Percentiles rank a stretch among this genome's conserved stretches.
These are phyloP conservation scores for Capniomyces stellatus DNA, from an alignment of 371 early-diverging fungal species.

Conservation along the genomic window DNA sequence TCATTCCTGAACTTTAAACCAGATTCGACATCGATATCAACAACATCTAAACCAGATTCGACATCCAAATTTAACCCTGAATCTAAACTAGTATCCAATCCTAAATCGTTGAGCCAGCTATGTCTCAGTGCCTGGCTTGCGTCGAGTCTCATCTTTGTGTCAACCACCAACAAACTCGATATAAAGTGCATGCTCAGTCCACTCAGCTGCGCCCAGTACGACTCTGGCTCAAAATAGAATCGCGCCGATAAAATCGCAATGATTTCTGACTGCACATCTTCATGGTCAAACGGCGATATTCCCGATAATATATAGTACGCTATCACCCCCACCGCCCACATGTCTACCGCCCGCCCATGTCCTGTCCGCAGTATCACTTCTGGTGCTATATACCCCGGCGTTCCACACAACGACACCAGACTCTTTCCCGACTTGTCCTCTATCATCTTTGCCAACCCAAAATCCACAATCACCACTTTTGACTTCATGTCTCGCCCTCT, in stretches of 20 bases:
- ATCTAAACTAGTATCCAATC: too few species aligned
- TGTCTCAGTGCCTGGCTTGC: too few species aligned
- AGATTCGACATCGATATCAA: too few species aligned
- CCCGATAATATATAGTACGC: constrained; percentile 64
- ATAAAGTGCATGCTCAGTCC: neutral
- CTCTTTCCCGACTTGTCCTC: constrained; percentile 24
- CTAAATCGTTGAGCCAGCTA: too few species aligned
- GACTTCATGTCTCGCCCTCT: constrained; percentile 25
- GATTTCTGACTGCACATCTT: constrained; percentile 4
- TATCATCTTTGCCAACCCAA: constrained; percentile 36
- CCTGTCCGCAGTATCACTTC: constrained; percentile 58
- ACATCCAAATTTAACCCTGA: too few species aligned
- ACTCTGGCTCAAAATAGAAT: neutral
- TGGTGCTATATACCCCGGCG: constrained; percentile 82
- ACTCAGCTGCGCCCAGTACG: neutral
- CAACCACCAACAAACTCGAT: too few species aligned
- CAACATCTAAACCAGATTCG: too few species aligned
- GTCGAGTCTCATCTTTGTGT: too few species aligned
- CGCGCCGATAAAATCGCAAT: neutral
- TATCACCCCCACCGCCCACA: constrained; percentile 91
- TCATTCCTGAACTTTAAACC: too few species aligned
- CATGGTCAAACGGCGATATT: constrained; percentile 79
- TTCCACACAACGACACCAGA: constrained; percentile 79
- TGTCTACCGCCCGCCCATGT: constrained; percentile 76
- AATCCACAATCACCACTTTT: constrained; percentile 63